A percentile compares a stretch with the other conserved stretches of the same genome.
These are phyloP conservation scores for Dimocarpus longan DNA, from an alignment of 345 rosid genomes.

Conservation along the genomic window DNA sequence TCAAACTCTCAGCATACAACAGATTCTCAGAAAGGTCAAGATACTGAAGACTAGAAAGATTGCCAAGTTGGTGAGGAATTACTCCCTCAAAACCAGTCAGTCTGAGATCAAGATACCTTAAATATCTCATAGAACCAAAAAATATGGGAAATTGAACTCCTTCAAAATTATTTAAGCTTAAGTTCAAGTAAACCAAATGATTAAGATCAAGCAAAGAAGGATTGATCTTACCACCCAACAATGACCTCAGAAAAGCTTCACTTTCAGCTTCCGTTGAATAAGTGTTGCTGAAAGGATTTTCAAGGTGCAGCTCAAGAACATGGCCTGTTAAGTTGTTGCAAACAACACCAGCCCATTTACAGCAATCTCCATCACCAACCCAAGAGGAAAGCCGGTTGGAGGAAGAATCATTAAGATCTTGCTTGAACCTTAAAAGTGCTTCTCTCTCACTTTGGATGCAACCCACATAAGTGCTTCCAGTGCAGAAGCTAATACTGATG, in stretches of 20 bases:
- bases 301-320: no score
- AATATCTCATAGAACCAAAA: no score
- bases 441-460: not conserved
- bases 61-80: not conserved
- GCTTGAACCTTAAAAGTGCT: not conserved
- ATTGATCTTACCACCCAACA: not conserved
- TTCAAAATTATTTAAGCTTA: not conserved
- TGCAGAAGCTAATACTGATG: not conserved
- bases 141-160: no score
- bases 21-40: not conserved
- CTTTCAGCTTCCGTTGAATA: no score
- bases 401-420: not conserved
- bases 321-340: no score
- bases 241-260: not conserved
- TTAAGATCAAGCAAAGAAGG: not conserved
- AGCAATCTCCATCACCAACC: no score
- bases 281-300: no score
- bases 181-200: not conserved
- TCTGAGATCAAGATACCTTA: no score
- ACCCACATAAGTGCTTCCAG: not conserved
- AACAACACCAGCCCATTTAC: no score
- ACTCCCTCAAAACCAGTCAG: no score
- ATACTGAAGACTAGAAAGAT: not conserved
- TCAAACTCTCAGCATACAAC: not conserved
- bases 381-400: no score